Conservation (phyloP, 2,329 filamentous ascomycete genomes). For the Botrytis fabae region DNA sequence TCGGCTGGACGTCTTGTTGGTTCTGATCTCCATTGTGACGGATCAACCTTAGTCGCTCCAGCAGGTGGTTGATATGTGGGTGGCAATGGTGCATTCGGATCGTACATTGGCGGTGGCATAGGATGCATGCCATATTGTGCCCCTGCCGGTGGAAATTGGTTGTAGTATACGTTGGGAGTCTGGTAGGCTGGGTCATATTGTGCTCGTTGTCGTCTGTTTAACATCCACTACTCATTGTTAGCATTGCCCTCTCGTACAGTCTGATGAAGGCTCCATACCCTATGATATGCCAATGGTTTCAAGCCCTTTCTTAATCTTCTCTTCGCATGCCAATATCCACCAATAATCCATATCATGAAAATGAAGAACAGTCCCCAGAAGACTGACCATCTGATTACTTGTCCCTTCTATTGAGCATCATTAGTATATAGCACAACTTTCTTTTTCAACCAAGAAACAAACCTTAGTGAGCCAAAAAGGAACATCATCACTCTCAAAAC, state of each 20-base stretch:
- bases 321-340: conserved; percentile 71
- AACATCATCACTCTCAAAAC: conserved; percentile 37
- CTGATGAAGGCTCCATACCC: conserved; percentile 49
- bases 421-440: conserved; percentile 29
- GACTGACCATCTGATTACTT: conserved; percentile 67
- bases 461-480: conserved; percentile 47
- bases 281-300: conserved; percentile 67
- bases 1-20: conserved; percentile 38
- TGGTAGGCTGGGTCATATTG: conserved; percentile 48
- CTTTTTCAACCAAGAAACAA: conserved; percentile 26
- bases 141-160: conserved; percentile 42
- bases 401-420: conserved; percentile 37
- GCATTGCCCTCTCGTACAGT: conserved; percentile 5
- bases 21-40: conserved; percentile 46
- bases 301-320: conserved; percentile 64
- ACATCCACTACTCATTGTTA: conserved; percentile 38
- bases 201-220: conserved; percentile 37
- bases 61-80: conserved; percentile 56
- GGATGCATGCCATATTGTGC: conserved; percentile 51
- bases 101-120: conserved; percentile 57
- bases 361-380: conserved; percentile 61
- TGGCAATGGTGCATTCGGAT: conserved; percentile 52
- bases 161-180: conserved; percentile 46
- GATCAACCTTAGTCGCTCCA: conserved; percentile 55
- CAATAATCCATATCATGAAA: conserved; percentile 62